Base-by-base conservation (phyloP, 2,329 filamentous ascomycete genomes). In the Gnomoniopsis smithogilvyi region DNA sequence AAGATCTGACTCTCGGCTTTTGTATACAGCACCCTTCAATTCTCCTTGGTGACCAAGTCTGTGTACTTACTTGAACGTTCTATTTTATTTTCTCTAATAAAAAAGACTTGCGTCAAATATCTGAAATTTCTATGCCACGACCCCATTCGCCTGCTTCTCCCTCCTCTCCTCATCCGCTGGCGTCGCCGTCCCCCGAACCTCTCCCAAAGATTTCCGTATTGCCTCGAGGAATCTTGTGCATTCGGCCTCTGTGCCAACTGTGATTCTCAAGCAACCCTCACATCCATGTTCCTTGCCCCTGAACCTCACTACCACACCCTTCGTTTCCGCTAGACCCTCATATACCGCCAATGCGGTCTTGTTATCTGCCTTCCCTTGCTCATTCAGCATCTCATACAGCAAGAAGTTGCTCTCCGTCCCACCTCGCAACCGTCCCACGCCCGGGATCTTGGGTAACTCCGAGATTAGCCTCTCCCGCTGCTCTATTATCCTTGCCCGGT, bases 281-380 rank as follows among this genome's bases (percentile, higher is more conserved):
- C 95, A 99, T 4, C 93, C 94, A 64, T 90, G 80, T 78, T 99
- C 95, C 76, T 93, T 96, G 51, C 95, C 95, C 66, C 95, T 82
- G 74, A 98, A 99, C 56, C 95, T 81, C 3, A 98, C 94, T 7
- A 99, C 93, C 0, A 99, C 94, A 1, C 94, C 92, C 70, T 86
- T 88, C 45, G 86, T 83, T 79, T 96, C 92, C 0, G 95, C 95
- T 67, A 99, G 80, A 33, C 79, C 80, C 75, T 96, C 87, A 72
- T 99, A 99, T 8, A 94, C 89, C 12, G 84, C 85, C 67, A 93
- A 73, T 17, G 95, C 95, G 1, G 84, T 83, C 51, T 79, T 78
- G 66, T 97, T 99, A 69, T 92, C 90, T 1, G 95, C 90, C 69
- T 86, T 78, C 0, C 91, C 91, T 1, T 82, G 75, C 21, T 76